phyloP scores from a whole-genome alignment of 2,329 filamentous ascomycete species.

The Aureobasidium melanogenum region DNA sequence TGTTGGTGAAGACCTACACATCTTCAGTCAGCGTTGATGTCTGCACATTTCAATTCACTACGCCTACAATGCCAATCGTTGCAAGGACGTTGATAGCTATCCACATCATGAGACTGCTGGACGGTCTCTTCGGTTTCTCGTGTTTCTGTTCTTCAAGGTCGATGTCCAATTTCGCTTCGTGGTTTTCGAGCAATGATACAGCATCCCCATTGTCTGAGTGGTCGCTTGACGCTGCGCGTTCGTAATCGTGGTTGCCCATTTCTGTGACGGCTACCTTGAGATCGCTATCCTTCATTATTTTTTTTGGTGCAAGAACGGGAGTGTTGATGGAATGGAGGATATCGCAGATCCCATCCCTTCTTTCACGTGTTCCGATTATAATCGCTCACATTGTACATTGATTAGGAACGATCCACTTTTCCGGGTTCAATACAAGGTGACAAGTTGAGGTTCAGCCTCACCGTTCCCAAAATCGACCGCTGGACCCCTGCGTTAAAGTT shows the following conservation, averaged over 20 bases:
- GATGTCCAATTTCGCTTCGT: neutral
- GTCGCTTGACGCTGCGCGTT: neutral
- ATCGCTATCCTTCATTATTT: neutral
- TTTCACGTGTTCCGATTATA: neutral
- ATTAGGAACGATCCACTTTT: neutral
- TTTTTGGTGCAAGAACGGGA: neutral
- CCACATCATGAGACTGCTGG: slow-evolving; percentile 4
- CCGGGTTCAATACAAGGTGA: neutral
- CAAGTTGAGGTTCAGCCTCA: neutral
- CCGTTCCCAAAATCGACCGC: neutral
- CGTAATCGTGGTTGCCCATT: neutral
- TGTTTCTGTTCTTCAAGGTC: neutral
- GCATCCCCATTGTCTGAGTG: neutral
- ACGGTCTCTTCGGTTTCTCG: neutral
- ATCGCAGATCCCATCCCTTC: neutral
- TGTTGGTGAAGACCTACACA: slow-evolving; percentile 8
- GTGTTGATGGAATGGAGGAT: neutral
- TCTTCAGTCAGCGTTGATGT: neutral
- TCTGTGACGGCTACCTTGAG: neutral
- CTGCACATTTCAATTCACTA: too few species aligned
- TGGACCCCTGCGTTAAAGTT: neutral
- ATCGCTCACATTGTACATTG: neutral
- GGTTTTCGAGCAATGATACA: neutral
- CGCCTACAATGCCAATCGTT: slow-evolving; percentile 10
- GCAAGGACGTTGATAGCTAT: slow-evolving; percentile 11